phyloP scores from a whole-genome alignment of 1,284 basidiomycete genomes.

The Acaromyces ingoldii region DNA sequence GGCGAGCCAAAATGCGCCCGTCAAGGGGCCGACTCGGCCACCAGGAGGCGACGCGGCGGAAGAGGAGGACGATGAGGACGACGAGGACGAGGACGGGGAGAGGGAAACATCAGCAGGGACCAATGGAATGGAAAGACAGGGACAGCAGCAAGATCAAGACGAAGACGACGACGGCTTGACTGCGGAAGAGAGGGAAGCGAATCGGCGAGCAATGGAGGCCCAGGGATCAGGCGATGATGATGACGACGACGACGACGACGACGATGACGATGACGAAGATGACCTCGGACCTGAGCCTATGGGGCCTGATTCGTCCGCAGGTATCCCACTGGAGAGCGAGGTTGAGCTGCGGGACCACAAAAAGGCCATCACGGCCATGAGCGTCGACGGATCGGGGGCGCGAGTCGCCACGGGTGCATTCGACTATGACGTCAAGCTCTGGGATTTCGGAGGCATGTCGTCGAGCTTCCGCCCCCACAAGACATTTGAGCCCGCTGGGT shows the following conservation, averaged over 20 bases:
- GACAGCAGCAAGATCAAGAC: constrained; percentile 9
- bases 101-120: too few species aligned
- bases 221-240: constrained; percentile 7
- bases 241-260: constrained; percentile 17
- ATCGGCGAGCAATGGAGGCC: constrained; percentile 13
- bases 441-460: constrained; percentile 99
- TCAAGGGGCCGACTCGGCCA: too few species aligned
- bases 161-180: constrained; percentile 37
- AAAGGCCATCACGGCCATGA: constrained; percentile 74
- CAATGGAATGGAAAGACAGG: background rate
- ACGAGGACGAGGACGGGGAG: too few species aligned
- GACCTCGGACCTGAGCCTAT: constrained; percentile 9
- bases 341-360: constrained; percentile 3
- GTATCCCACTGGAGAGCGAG: background rate
- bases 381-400: constrained; percentile 87
- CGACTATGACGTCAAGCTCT: constrained; percentile 94
- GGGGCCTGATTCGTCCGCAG: background rate
- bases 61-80: too few species aligned
- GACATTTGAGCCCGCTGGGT: constrained; percentile 86
- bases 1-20: too few species aligned
- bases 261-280: constrained; percentile 13
- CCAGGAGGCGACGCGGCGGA: too few species aligned
- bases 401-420: constrained; percentile 84
- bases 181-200: constrained; percentile 29
- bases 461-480: constrained; percentile 79